Conservation (phyloP, 2,329 filamentous ascomycete genomes). For the Pestalotiopsis fici region DNA sequence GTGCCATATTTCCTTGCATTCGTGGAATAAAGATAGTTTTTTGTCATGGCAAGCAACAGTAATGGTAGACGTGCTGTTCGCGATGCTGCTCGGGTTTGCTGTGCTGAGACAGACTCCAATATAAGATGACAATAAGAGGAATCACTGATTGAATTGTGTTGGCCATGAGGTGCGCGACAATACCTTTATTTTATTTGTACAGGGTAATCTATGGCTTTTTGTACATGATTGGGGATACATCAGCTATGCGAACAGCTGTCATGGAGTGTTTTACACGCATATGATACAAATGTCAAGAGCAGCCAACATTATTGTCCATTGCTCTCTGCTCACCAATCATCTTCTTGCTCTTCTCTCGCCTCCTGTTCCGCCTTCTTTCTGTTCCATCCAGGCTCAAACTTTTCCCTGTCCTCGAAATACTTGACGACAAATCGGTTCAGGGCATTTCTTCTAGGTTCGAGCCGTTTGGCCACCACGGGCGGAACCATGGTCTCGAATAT, state of each 20-base stretch:
- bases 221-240: background rate
- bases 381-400: constrained; percentile 16
- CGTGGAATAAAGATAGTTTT: no score
- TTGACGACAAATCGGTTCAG: constrained; percentile 23
- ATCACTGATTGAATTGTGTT: background rate
- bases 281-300: background rate
- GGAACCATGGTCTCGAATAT: constrained; percentile 16
- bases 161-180: background rate
- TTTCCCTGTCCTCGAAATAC: constrained; percentile 21
- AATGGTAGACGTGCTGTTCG: no score
- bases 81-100: no score
- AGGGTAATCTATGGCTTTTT: background rate
- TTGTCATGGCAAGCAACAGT: no score
- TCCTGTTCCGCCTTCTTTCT: background rate
- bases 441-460: constrained; percentile 20
- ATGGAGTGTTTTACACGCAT: background rate
- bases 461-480: constrained; percentile 9
- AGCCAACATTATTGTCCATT: background rate
- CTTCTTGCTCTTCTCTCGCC: background rate
- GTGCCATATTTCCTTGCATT: no score
- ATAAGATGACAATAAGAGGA: no score
- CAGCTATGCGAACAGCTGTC: background rate
- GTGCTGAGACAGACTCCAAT: no score
- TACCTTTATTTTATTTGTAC: background rate
- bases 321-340: background rate